phyloP scores from a whole-genome alignment of 805 yeast genomes.

The Pichia ethanolica region DNA sequence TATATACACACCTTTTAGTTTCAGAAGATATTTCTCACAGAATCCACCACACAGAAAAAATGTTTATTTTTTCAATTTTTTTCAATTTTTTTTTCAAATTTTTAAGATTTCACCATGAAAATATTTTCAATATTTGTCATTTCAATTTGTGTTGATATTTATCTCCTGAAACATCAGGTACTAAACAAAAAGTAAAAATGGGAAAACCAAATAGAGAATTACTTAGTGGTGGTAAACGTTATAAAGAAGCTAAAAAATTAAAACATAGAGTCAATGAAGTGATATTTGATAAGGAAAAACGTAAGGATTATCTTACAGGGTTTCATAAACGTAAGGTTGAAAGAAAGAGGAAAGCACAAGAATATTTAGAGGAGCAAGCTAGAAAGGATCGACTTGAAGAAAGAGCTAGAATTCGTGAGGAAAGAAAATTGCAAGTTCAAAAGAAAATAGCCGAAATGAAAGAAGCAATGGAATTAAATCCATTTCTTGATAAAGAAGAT shows the following conservation, averaged over 20 bases:
- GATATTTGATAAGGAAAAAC: slow-evolving; percentile 68
- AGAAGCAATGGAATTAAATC: slow-evolving; percentile 16
- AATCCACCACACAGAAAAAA: too few relatives aligned
- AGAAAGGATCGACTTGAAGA: slow-evolving; percentile 67
- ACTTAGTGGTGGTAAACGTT: slow-evolving; percentile 79
- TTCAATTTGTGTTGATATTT: too few relatives aligned
- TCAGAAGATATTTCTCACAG: too few relatives aligned
- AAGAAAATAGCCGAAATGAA: slow-evolving; percentile 55
- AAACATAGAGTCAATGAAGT: slow-evolving; percentile 76
- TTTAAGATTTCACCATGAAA: too few relatives aligned
- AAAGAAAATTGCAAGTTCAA: slow-evolving; percentile 57
- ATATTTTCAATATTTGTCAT: too few relatives aligned
- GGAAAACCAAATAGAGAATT: slow-evolving; percentile 64
- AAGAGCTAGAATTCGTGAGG: slow-evolving; percentile 63
- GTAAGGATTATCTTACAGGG: slow-evolving; percentile 84
- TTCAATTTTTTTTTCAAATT: too few relatives aligned
- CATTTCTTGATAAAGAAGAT: slow-evolving; percentile 12
- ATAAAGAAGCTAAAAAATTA: slow-evolving; percentile 59
- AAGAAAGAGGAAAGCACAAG: slow-evolving; percentile 81
- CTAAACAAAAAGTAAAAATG: slow-evolving; percentile 10
- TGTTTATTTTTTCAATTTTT: too few relatives aligned
- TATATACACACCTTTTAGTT: too few relatives aligned
- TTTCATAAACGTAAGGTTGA: slow-evolving; percentile 90
- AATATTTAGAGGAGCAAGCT: slow-evolving; percentile 68
- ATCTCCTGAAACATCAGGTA: too few relatives aligned